phyloP scores from a whole-genome alignment of 164 flowering plant species.

The Magnolia officinalis region DNA sequence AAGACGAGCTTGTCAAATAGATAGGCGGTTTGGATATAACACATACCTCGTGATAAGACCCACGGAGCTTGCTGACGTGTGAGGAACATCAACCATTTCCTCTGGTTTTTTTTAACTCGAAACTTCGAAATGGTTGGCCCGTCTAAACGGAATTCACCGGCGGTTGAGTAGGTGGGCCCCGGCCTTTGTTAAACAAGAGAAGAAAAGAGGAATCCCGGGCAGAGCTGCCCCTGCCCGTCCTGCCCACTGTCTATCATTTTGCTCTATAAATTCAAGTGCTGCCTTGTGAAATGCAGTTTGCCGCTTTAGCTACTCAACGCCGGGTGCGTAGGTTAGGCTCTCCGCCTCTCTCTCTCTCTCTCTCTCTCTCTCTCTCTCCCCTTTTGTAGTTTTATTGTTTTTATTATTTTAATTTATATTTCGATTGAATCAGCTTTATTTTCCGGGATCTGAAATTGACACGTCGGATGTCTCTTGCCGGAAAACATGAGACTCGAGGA shows the following conservation, averaged over 20 bases:
- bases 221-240: slow-evolving; percentile 1
- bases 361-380: neutral
- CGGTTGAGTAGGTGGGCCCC: neutral
- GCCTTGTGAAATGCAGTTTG: slow-evolving; percentile 22
- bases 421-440: too few relatives aligned
- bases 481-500: too few relatives aligned
- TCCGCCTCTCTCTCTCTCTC: neutral
- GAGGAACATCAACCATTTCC: too few relatives aligned
- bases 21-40: too few relatives aligned
- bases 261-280: slow-evolving; percentile 16
- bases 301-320: slow-evolving; percentile 18
- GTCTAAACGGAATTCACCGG: neutral
- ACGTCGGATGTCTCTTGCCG: too few relatives aligned
- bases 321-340: slow-evolving; percentile 5
- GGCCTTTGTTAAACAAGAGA: neutral
- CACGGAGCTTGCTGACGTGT: too few relatives aligned
- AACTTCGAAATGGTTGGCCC: neutral
- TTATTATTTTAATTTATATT: neutral
- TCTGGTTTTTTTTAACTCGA: too few relatives aligned
- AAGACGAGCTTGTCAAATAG: too few relatives aligned
- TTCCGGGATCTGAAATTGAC: too few relatives aligned
- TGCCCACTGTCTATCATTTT: slow-evolving; percentile 1
- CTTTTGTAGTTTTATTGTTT: neutral
- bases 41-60: too few relatives aligned
- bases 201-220: slow-evolving; percentile 7